A percentile compares a stretch with the other conserved stretches of the same genome.
phyloP scores from a whole-genome alignment of 306 rosid genomes.

The Trichosanthes cucumerina region DNA sequence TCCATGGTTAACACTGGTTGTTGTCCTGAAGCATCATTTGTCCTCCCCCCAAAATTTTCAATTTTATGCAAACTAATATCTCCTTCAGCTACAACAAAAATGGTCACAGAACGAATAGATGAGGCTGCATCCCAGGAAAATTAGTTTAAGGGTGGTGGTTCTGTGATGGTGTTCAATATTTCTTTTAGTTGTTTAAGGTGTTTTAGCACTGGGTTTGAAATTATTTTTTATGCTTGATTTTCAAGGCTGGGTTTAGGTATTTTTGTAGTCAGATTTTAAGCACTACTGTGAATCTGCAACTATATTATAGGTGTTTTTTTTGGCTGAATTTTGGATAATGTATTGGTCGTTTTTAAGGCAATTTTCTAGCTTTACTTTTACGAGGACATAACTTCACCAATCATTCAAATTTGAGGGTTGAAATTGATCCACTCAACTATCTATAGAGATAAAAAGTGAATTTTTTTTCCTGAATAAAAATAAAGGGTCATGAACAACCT shows the following conservation, averaged over 20 bases:
- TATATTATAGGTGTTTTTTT: neutral
- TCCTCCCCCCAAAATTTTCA: slow-evolving; percentile 35
- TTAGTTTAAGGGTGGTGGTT: neutral
- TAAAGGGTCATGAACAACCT: slow-evolving; percentile 34
- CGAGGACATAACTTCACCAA: neutral
- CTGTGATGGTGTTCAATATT: neutral
- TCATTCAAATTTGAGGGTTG: neutral
- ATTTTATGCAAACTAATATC: slow-evolving; percentile 31
- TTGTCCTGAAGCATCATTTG: slow-evolving; percentile 33
- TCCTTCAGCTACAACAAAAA: slow-evolving; percentile 32
- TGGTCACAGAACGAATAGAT: slow-evolving; percentile 21
- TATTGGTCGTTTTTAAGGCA: neutral
- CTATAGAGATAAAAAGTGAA: neutral
- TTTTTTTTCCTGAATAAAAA: neutral
- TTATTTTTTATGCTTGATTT: neutral
- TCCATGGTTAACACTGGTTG: slow-evolving; percentile 37
- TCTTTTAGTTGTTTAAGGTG: neutral
- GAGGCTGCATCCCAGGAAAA: slow-evolving; percentile 23
- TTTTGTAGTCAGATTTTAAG: neutral
- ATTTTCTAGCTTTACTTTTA: neutral
- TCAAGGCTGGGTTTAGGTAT: neutral
- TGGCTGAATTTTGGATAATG: neutral
- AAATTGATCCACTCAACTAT: neutral
- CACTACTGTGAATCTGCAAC: neutral
- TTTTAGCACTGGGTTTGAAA: neutral